Percentiles rank a stretch among this genome's conserved stretches.
These are phyloP conservation scores for Sclerotinia subarctica DNA, from an alignment of 2,329 filamentous ascomycete species.

Conservation along the genomic window DNA sequence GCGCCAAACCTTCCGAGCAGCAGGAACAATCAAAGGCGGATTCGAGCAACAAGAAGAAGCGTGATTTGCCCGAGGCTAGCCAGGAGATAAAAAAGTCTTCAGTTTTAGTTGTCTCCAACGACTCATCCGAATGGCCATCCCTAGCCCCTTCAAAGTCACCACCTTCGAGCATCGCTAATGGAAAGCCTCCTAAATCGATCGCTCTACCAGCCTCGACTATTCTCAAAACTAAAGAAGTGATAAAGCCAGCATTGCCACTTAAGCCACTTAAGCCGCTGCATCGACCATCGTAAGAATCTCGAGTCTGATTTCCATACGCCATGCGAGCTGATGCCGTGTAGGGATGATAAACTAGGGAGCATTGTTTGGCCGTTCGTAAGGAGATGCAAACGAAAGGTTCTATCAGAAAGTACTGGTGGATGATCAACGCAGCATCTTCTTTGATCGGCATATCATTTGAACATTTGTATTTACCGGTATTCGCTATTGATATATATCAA, in stretches of 20 bases:
- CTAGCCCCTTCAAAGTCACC: constrained; percentile 26
- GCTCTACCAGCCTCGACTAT: constrained; percentile 15
- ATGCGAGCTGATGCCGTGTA: constrained; percentile 21
- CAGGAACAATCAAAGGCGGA: constrained; percentile 6
- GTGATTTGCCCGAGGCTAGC: neutral
- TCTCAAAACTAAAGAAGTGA: neutral
- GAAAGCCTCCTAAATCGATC: constrained; percentile 23
- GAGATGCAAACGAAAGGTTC: constrained; percentile 20
- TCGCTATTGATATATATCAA: neutral
- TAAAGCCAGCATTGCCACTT: constrained; percentile 15
- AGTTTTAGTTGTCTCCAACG: constrained; percentile 3
- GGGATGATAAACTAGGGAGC: constrained; percentile 21
- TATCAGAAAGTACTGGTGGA: neutral
- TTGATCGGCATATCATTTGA: neutral
- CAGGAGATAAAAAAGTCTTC: neutral
- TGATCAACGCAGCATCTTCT: neutral
- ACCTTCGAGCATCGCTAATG: constrained; percentile 27
- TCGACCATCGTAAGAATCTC: constrained; percentile 19
- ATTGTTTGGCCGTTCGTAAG: constrained; percentile 30
- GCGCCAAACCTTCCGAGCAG: neutral
- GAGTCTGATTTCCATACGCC: constrained; percentile 4
- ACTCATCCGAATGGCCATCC: constrained; percentile 28
- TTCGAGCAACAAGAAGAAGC: constrained; percentile 9
- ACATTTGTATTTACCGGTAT: constrained; percentile 4
- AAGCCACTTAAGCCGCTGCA: neutral